Evolutionary conservation across 2,329 filamentous ascomycete genomes (phyloP).

Genomic region (Monilinia vaccinii-corymbosi): DNA sequence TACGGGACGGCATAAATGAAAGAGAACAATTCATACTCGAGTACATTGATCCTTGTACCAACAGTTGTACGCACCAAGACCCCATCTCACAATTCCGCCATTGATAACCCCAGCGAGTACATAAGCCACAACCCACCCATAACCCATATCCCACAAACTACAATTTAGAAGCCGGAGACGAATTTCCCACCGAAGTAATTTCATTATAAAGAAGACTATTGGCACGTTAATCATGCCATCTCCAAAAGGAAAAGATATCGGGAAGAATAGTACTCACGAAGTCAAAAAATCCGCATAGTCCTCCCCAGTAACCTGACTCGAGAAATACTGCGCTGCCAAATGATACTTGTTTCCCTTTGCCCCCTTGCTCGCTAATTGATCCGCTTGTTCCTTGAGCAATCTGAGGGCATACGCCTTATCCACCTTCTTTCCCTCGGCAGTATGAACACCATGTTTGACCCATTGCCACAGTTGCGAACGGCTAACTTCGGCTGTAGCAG

Average conservation of each 20-base stretch:
- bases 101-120: too few species aligned
- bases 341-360: conserved; percentile 86
- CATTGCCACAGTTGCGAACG: conserved; percentile 96
- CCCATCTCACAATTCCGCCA: too few species aligned
- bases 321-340: conserved; percentile 87
- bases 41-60: too few species aligned
- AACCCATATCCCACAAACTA: conserved; percentile 5
- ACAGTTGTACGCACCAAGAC: too few species aligned
- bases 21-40: too few species aligned
- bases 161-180: conserved; percentile 29
- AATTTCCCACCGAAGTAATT: conserved; percentile 61
- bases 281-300: conserved; percentile 97
- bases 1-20: too few species aligned
- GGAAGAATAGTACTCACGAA: conserved; percentile 44
- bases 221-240: background rate
- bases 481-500: conserved; percentile 92
- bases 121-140: background rate
- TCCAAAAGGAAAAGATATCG: background rate
- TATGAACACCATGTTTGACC: conserved; percentile 65
- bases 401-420: conserved; percentile 86
- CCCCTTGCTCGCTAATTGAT: conserved; percentile 63
- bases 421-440: conserved; percentile 81
- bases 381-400: conserved; percentile 77
- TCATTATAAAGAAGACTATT: conserved; percentile 74
- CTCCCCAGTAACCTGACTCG: conserved; percentile 87